Evolutionary conservation across 2,329 filamentous ascomycete genomes (phyloP), one percentile per base, ranked within the genome.

Genomic region (Cladophialophora immunda): DNA sequence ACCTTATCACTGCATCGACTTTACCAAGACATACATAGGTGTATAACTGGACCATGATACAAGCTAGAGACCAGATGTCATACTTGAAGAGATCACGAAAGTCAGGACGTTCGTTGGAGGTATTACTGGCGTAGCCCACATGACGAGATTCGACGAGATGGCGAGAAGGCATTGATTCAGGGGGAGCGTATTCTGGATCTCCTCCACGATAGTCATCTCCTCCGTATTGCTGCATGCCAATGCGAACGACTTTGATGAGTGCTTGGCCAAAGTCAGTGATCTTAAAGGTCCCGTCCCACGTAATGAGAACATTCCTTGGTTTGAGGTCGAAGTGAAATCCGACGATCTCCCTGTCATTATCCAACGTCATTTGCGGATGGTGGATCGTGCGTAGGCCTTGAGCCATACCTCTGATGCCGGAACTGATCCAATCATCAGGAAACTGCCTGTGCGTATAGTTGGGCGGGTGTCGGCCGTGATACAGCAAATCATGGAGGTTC

Each of bases 181-280:
- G 53, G 22, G 53, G 53, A 17, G 53, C 53, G 27, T 55, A 55
- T 32, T 55, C 53, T 15, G 53, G 53, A 32, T 55, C 53, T 3
- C 53, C 53, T 8, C 53, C 53, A 32, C 53, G 53, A 34, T 55
- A 55, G 11, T 19, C 53, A 1, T 55, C 53, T n/a, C 25, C 53
- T n/a, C 53, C 53, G 32, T 55, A 27, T 13, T 55, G 53, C 27
- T 55, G 27, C 8, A 22, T 55, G 11, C 53, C 53, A 22, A 55
- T 55, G 53, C 27, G 53, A 27, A 55, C 53, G n/a, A 55, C 53
- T 9, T 55, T 55, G 25, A 55, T 55, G 25, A 55, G 53, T n/a
- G 53, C 53, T 55, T 55, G 53, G 15, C 53, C 53, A 32, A 55
- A 55, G 53, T 55, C 53, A n/a, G 53, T 55, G 15, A 55, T 55